A percentile compares a stretch with the other conserved stretches of the same genome.
phyloP scores from a whole-genome alignment of 257 asterid genomes.

The Ophiorrhiza pumila region DNA sequence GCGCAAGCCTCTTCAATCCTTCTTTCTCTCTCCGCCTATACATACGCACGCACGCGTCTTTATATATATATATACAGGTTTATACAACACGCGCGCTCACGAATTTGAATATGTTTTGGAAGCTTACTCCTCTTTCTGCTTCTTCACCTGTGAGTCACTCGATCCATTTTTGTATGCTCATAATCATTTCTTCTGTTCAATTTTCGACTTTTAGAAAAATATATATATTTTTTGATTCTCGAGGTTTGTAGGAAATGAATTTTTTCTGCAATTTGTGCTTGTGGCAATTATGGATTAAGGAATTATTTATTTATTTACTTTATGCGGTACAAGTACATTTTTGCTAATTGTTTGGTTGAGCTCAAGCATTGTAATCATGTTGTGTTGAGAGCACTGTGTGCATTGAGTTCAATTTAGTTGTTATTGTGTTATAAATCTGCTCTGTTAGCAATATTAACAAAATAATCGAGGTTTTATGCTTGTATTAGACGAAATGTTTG shows the following conservation, averaged over 20 bases:
- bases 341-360: not conserved
- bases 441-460: not conserved
- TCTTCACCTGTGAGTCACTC: constrained; percentile 81
- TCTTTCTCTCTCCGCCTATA: constrained; percentile 18
- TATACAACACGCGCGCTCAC: constrained; percentile 8
- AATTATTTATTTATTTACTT: not conserved
- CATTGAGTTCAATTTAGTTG: not conserved
- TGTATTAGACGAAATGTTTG: not conserved
- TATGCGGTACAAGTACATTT: not conserved
- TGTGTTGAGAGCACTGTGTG: not conserved
- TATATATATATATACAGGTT: not conserved
- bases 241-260: no score
- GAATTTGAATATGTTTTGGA: constrained; percentile 77
- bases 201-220: not conserved
- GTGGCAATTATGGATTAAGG: not conserved
- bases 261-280: not conserved
- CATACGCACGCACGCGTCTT: constrained; percentile 7
- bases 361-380: not conserved
- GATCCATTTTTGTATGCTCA: constrained; percentile 17
- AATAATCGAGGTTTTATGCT: not conserved
- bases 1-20: not conserved
- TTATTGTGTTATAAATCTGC: not conserved
- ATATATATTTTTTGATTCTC: not conserved
- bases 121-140: constrained; percentile 78
- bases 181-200: not conserved